Base-by-base conservation (phyloP, 2,329 filamentous ascomycete genomes). In the Ophiocordyceps camponoti-rufipedis region DNA sequence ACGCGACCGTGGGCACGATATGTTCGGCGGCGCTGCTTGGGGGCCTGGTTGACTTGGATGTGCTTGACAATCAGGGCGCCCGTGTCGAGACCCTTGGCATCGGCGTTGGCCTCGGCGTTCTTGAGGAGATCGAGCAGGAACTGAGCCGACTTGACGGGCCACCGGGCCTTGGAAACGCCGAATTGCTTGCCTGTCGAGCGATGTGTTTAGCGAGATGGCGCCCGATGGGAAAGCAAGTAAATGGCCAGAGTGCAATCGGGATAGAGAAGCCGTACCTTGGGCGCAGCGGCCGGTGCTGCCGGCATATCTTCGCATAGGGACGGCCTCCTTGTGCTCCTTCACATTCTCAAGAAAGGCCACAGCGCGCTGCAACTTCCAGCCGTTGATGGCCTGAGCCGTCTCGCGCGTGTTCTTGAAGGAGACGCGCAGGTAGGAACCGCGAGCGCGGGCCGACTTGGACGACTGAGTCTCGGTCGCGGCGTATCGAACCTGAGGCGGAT, bases 371-470 rank as follows among this genome's bases (percentile, higher is more conserved):
- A 96, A 68, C 78, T 95, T 95, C 87, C 87, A 94, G 72, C 89
- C 89, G 74, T 91, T 96, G 80, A 98, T 94, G 63, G 88, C 88
- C 78, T 96, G 91, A 55, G 93, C 91, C 58, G 89, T 95, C 78
- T 98, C 93, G 66, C 91, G 87, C 68, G 91, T 98, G 82, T 98
- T 98, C 83, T 98, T 98, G 85, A 95, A 98, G 61, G 85, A 94
- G 61, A 96, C 89, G 68, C 91, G 87, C 62, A 98, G 85, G 79
- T 96, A 98, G 68, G 88, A 87, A 71, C 93, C 91, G 72, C 91
- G 88, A 66, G 89, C 84, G 75, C 89, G 86, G 71, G 91, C 91
- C 74, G 85, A 94, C 80, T 94, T 95, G 60, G 81, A 77, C 69
- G 80, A 72, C 62, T 82, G 75, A 67, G 93, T 89, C 68, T 87